Evolutionary conservation across 176 grass and related monocot genomes (phyloP).

Genomic region (Aegilops umbellulata): DNA sequence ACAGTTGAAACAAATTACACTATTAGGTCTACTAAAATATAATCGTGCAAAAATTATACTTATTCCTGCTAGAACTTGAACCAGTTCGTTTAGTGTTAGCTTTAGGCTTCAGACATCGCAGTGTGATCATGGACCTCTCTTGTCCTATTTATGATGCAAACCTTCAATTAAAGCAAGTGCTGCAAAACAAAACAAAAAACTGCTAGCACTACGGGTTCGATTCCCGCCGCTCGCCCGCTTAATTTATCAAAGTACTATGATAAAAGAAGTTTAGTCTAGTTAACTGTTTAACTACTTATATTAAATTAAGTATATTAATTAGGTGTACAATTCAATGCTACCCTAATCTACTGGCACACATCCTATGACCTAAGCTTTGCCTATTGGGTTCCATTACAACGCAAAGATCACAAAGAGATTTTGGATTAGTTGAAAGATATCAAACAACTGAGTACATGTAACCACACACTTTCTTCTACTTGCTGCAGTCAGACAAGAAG

Average conservation of each 20-base stretch:
- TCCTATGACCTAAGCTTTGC: not conserved
- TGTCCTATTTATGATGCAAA: too few species aligned
- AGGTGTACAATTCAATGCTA: not conserved
- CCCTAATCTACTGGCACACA: not conserved
- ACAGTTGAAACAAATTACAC: not conserved
- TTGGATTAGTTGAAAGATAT: not conserved
- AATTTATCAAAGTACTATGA: too few species aligned
- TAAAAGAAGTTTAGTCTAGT: too few species aligned
- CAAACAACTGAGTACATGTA: not conserved
- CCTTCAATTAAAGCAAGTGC: too few species aligned
- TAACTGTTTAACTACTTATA: too few species aligned
- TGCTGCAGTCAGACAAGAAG: not conserved
- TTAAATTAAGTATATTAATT: too few species aligned
- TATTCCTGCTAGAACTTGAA: not conserved
- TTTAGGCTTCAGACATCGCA: not conserved
- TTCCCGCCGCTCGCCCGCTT: too few species aligned
- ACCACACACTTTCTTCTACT: not conserved
- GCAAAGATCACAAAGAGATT: slow-evolving; percentile 1
- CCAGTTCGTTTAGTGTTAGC: not conserved
- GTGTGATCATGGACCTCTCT: not conserved
- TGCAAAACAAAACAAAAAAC: too few species aligned
- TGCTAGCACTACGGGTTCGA: too few species aligned
- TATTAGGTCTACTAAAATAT: not conserved
- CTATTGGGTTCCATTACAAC: not conserved
- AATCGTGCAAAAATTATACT: not conserved